Evolutionary conservation across 2,329 filamentous ascomycete species (phyloP).

Genomic region (Fusarium nelsonii): DNA sequence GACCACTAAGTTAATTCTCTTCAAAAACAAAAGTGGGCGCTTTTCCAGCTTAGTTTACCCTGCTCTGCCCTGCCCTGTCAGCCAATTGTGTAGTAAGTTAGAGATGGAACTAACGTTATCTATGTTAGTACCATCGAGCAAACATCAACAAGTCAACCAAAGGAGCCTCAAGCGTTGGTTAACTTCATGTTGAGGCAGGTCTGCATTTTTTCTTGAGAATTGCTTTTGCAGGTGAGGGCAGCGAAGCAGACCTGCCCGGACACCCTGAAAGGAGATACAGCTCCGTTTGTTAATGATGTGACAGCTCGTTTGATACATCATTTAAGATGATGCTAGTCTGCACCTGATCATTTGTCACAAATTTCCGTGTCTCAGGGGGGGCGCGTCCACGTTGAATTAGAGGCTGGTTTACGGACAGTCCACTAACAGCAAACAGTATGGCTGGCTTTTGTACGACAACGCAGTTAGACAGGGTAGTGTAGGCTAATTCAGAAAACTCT

Average conservation of each 20-base stretch:
- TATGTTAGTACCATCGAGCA: background rate
- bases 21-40: conserved; percentile 32
- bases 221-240: background rate
- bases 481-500: background rate
- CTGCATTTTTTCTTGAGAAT: background rate
- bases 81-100: background rate
- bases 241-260: background rate
- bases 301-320: conserved; percentile 15
- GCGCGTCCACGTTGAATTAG: conserved; percentile 2
- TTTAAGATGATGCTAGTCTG: conserved; percentile 13
- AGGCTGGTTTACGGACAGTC: conserved; percentile 14
- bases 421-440: background rate
- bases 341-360: conserved; percentile 19
- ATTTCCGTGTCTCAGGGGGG: conserved; percentile 6
- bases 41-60: conserved; percentile 5
- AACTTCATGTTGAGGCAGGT: background rate
- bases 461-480: background rate
- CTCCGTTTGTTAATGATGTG: background rate
- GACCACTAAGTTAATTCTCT: conserved; percentile 14
- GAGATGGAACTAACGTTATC: background rate
- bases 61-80: conserved; percentile 13
- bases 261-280: background rate
- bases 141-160: background rate
- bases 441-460: conserved; percentile 10
- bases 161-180: background rate